Percentiles rank a stretch among this genome's conserved stretches.
Conservation (phyloP, 2,329 filamentous ascomycete species). For the Talaromyces pinophilus region DNA sequence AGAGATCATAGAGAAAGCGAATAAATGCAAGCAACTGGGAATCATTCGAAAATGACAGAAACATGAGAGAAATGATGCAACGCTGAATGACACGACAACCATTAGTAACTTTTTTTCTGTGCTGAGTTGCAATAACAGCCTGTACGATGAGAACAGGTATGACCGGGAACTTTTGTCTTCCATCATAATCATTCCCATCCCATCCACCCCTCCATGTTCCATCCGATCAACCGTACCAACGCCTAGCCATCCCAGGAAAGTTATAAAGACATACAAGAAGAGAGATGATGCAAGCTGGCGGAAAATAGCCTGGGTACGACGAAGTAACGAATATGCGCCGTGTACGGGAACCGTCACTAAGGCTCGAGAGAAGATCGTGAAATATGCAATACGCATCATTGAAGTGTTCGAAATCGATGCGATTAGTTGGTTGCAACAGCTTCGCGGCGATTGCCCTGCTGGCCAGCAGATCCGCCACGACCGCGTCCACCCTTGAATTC, state of each 20-base stretch:
- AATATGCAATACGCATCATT: conserved; percentile 1
- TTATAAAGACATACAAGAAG: conserved; percentile 27
- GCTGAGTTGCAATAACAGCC: conserved; percentile 1
- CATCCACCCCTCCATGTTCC: conserved; percentile 30
- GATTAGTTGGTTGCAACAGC: conserved; percentile 28
- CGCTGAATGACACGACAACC: conserved; percentile 39
- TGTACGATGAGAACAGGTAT: conserved; percentile 8
- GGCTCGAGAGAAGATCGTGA: conserved; percentile 11
- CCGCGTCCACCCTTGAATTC: conserved; percentile 36
- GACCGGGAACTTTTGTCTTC: conserved; percentile 12
- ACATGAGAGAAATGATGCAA: conserved; percentile 27
- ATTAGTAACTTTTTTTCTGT: conserved; percentile 18
- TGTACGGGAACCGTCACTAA: neutral
- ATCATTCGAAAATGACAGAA: conserved; percentile 21
- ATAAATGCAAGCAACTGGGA: conserved; percentile 29
- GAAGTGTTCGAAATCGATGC: neutral
- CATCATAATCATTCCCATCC: conserved; percentile 31
- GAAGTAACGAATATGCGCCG: neutral
- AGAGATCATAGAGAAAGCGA: conserved; percentile 24
- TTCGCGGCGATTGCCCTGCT: conserved; percentile 33
- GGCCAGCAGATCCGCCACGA: conserved; percentile 32
- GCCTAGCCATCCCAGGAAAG: conserved; percentile 28
- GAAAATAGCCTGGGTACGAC: conserved; percentile 12
- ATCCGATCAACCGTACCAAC: conserved; percentile 31
- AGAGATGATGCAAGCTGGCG: conserved; percentile 22